Conservation (phyloP, 2,329 filamentous ascomycete species). For the Aspergillus texensis region DNA sequence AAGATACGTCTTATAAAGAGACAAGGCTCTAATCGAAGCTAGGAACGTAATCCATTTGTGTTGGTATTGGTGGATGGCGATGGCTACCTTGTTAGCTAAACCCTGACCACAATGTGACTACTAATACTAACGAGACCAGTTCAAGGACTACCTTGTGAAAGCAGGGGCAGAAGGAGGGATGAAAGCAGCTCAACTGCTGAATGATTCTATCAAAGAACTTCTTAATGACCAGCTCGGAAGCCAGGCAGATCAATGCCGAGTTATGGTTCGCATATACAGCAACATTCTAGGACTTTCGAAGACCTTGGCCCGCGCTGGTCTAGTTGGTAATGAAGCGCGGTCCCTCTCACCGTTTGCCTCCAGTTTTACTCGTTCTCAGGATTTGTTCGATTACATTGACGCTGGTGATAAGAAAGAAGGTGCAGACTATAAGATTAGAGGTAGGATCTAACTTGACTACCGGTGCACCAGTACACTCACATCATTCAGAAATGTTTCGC, state of each 20-base stretch:
- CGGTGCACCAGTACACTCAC: neutral
- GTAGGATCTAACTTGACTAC: constrained; percentile 26
- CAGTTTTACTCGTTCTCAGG: constrained; percentile 60
- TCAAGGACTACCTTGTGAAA: constrained; percentile 54
- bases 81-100: constrained; percentile 50
- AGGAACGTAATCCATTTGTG: constrained; percentile 60
- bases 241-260: constrained; percentile 53
- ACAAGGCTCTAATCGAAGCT: constrained; percentile 16
- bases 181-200: constrained; percentile 57
- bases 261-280: constrained; percentile 60
- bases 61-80: constrained; percentile 66
- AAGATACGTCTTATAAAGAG: neutral
- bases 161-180: constrained; percentile 58
- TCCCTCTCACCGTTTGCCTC: constrained; percentile 59
- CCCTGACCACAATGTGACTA: neutral
- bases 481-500: constrained; percentile 37
- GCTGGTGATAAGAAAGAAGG: constrained; percentile 63
- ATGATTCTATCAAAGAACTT: constrained; percentile 53
- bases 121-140: constrained; percentile 65
- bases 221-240: constrained; percentile 46
- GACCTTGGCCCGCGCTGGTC: constrained; percentile 50
- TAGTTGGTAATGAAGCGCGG: constrained; percentile 58
- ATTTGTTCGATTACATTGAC: constrained; percentile 64
- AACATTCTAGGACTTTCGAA: constrained; percentile 59
- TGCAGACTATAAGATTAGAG: constrained; percentile 63